Percentiles rank a stretch among this genome's conserved stretches.
phyloP scores from a whole-genome alignment of 352 stramenopile species.

The Globisporangium spiculum region DNA sequence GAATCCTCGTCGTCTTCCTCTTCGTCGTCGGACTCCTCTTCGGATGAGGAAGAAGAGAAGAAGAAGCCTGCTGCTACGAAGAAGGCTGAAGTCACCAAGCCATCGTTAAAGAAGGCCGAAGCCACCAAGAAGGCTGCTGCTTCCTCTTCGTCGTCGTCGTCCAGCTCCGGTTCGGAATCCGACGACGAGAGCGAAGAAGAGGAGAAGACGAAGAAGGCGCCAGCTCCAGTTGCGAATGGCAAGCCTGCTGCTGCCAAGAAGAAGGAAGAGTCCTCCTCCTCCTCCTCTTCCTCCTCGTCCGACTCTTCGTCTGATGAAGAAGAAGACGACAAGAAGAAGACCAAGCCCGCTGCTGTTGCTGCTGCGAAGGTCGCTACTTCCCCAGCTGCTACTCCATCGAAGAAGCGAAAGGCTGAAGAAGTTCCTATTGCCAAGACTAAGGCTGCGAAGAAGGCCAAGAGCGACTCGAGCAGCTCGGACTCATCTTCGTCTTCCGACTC shows the following conservation, averaged over 20 bases:
- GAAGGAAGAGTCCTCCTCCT: slow-evolving; percentile 26
- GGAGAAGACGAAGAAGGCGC: slow-evolving; percentile 23
- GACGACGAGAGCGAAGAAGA: slow-evolving; percentile 52
- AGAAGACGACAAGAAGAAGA: slow-evolving; percentile 27
- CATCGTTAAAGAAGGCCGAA: slow-evolving; percentile 21
- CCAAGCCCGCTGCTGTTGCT: slow-evolving; percentile 27
- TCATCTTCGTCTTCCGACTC: slow-evolving; percentile 54
- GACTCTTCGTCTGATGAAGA: slow-evolving; percentile 40
- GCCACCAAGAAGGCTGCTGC: slow-evolving; percentile 25
- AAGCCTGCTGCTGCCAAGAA: slow-evolving; percentile 21
- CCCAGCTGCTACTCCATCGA: slow-evolving; percentile 24
- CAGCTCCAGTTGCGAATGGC: slow-evolving; percentile 17
- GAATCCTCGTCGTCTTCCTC: slow-evolving; percentile 25
- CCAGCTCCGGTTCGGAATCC: slow-evolving; percentile 48
- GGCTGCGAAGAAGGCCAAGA: slow-evolving; percentile 36
- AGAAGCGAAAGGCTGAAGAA: slow-evolving; percentile 58
- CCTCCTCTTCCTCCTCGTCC: slow-evolving; percentile 33
- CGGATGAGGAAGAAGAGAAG: slow-evolving; percentile 39
- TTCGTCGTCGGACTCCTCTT: slow-evolving; percentile 27
- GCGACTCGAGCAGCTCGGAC: slow-evolving; percentile 41
- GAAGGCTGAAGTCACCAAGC: slow-evolving; percentile 15
- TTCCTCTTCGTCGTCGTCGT: slow-evolving; percentile 26
- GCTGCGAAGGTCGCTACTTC: slow-evolving; percentile 18
- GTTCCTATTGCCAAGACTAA: slow-evolving; percentile 15
- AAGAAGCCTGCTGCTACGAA: slow-evolving; percentile 26